phyloP scores from a whole-genome alignment of 768 basidiomycete genomes.

The Guyanaporus albipodus region DNA sequence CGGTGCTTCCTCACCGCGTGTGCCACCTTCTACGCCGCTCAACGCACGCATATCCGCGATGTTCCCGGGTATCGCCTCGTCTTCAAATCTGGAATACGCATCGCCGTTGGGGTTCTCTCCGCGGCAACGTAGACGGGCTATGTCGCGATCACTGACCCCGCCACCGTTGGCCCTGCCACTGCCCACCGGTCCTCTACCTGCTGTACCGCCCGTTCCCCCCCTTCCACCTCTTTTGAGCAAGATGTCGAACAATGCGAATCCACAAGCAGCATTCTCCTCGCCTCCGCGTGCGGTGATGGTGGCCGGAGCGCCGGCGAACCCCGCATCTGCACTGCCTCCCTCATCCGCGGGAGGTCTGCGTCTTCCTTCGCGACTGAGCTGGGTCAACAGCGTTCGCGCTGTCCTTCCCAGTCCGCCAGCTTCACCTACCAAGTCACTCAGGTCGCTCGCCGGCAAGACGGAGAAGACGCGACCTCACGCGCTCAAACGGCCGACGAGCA shows the following conservation, averaged over 20 bases:
- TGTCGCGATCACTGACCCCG: constrained; percentile 25
- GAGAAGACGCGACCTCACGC: constrained; percentile 6
- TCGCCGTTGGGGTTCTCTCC: constrained; percentile 10
- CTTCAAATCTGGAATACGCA: constrained; percentile 20
- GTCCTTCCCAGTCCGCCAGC: constrained; percentile 31
- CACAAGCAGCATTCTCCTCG: constrained; percentile 2
- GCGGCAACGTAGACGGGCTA: constrained; percentile 17
- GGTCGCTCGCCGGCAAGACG: constrained; percentile 4
- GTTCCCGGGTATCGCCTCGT: constrained; percentile 2
- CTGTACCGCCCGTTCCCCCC: constrained; percentile 23
- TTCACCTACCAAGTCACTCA: constrained; percentile 22
- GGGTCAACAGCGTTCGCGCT: constrained; percentile 24
- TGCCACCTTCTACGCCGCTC: constrained; percentile 1
- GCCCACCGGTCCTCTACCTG: constrained; percentile 28
- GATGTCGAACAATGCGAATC: constrained; percentile 8
- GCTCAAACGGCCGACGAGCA: constrained; percentile 25
- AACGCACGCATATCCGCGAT: constrained; percentile 4
- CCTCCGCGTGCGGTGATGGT: constrained; percentile 11
- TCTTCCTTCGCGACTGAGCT: constrained; percentile 30
- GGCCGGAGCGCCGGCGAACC: background rate
- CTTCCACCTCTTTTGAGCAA: constrained; percentile 24
- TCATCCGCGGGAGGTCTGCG: constrained; percentile 30
- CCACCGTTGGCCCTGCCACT: constrained; percentile 28
- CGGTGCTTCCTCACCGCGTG: background rate
- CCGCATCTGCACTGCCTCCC: constrained; percentile 19